phyloP scores from a whole-genome alignment of 2,329 filamentous ascomycete species.

The Phialophora expanda region DNA sequence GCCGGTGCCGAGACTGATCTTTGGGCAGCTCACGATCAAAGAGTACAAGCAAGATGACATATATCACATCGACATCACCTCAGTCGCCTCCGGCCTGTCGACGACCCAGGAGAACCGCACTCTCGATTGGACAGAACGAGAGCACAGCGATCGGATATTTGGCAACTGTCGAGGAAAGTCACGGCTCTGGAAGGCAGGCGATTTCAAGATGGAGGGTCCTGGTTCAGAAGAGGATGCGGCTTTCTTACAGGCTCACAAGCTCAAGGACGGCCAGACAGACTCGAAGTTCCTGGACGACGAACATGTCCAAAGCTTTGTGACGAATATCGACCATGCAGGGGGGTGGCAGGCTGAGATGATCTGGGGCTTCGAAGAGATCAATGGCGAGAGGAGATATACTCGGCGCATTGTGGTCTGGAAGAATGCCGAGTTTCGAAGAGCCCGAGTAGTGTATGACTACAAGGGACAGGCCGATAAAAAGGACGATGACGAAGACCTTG shows the following conservation, averaged over 20 bases:
- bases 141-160: slow-evolving; percentile 80
- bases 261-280: slow-evolving; percentile 62
- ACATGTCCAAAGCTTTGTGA: slow-evolving; percentile 58
- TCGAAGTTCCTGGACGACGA: slow-evolving; percentile 65
- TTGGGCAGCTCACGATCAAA: slow-evolving; percentile 42
- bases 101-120: slow-evolving; percentile 65
- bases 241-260: slow-evolving; percentile 49
- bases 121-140: slow-evolving; percentile 64
- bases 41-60: slow-evolving; percentile 54
- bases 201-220: slow-evolving; percentile 51
- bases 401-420: slow-evolving; percentile 51
- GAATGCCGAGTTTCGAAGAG: slow-evolving; percentile 44
- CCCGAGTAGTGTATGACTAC: slow-evolving; percentile 51
- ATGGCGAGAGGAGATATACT: slow-evolving; percentile 50
- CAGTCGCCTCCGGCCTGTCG: slow-evolving; percentile 72
- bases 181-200: slow-evolving; percentile 40
- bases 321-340: slow-evolving; percentile 48
- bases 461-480: slow-evolving; percentile 34
- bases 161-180: slow-evolving; percentile 69
- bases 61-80: slow-evolving; percentile 72
- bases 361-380: slow-evolving; percentile 54
- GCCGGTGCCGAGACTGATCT: slow-evolving; percentile 59
- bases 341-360: slow-evolving; percentile 60
- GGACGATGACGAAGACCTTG: slow-evolving; percentile 32
- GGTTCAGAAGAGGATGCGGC: slow-evolving; percentile 46